phyloP scores from a whole-genome alignment of 495 filamentous ascomycete species.

The Penicillium canariense region DNA sequence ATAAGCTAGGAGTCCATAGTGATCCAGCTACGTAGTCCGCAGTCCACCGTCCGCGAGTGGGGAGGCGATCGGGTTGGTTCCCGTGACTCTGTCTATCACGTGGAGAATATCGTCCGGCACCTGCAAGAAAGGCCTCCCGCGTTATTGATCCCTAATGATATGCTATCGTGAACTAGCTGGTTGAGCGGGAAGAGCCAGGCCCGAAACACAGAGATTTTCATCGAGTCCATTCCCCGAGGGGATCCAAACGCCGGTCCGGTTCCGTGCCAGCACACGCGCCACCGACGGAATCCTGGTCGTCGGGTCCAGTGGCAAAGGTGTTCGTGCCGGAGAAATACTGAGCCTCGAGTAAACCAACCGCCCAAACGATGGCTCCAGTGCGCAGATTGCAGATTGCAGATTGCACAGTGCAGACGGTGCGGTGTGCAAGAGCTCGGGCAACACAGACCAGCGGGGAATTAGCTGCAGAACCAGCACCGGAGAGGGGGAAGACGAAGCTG shows the following conservation, averaged over 20 bases:
- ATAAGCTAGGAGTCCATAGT: no score
- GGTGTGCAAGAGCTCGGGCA: neutral
- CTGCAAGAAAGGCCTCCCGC: no score
- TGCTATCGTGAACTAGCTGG: no score
- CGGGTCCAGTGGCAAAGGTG: slow-evolving; percentile 1
- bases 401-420: neutral
- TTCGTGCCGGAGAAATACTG: neutral
- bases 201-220: neutral
- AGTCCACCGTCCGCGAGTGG: no score
- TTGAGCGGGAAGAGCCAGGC: neutral
- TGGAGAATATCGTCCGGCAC: no score
- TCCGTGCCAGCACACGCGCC: slow-evolving; percentile 1
- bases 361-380: no score
- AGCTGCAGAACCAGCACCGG: neutral
- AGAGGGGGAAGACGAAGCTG: neutral
- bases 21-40: no score
- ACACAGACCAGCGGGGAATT: neutral
- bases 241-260: neutral
- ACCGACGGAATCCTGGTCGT: neutral
- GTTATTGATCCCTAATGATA: no score
- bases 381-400: no score
- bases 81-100: no score
- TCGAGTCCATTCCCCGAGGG: neutral
- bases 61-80: no score
- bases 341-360: neutral